These are phyloP conservation scores for Termitomyces sp. DNA, from an alignment of 768 basidiomycete species.

Conservation along the genomic window DNA sequence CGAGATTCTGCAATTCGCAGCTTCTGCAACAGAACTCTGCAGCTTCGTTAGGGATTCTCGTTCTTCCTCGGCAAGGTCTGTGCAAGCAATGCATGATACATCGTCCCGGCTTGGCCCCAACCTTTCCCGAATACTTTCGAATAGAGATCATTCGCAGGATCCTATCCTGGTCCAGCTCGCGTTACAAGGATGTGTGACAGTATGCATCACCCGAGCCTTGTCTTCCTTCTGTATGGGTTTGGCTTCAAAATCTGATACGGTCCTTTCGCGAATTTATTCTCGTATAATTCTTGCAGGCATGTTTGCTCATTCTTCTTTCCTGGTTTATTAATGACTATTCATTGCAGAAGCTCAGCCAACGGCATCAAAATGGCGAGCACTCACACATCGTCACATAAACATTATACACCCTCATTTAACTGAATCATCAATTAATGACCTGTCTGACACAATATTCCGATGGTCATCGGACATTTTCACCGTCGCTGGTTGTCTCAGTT, in stretches of 20 bases:
- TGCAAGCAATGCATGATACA: slow-evolving; percentile 55
- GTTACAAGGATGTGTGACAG: slow-evolving; percentile 63
- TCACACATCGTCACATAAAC: slow-evolving; percentile 68
- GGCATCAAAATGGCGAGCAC: slow-evolving; percentile 70
- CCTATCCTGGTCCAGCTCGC: slow-evolving; percentile 74
- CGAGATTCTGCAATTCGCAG: slow-evolving; percentile 76
- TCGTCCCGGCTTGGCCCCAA: slow-evolving; percentile 57
- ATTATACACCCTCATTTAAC: slow-evolving; percentile 59
- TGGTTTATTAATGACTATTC: slow-evolving; percentile 3
- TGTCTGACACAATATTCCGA: slow-evolving; percentile 68
- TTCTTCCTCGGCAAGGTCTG: slow-evolving; percentile 31
- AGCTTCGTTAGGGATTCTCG: slow-evolving; percentile 40
- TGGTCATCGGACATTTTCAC: slow-evolving; percentile 67
- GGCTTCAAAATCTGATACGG: slow-evolving; percentile 61
- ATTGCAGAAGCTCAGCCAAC: slow-evolving; percentile 67
- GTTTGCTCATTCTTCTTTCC: slow-evolving; percentile 11
- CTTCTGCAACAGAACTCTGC: slow-evolving; percentile 66
- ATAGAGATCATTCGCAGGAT: slow-evolving; percentile 68
- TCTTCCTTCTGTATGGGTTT: slow-evolving; percentile 72
- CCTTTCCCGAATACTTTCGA: slow-evolving; percentile 54
- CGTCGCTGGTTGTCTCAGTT: slow-evolving; percentile 52
- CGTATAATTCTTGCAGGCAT: slow-evolving; percentile 52
- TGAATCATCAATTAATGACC: slow-evolving; percentile 64
- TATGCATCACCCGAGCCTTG: slow-evolving; percentile 62
- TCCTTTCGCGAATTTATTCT: slow-evolving; percentile 56